Conservation (phyloP, 2,329 filamentous ascomycete species). For the Fusarium torreyae region DNA sequence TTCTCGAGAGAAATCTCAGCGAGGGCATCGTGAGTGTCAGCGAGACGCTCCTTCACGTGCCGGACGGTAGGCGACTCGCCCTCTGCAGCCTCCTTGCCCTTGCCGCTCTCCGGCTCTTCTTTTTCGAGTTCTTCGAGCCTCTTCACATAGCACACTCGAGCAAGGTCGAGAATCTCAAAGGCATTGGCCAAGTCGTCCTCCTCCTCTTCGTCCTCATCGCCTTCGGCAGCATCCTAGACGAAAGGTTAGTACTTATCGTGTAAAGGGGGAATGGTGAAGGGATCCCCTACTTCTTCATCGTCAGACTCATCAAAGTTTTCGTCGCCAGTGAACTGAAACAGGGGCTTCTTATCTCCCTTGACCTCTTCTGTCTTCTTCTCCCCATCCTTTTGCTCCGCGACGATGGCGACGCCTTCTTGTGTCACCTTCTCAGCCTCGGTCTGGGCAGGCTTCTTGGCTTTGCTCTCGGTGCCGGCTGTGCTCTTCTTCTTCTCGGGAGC, state of each 20-base stretch:
- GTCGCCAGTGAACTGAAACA: slow-evolving; percentile 94
- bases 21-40: slow-evolving; percentile 93
- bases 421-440: slow-evolving; percentile 60
- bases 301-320: slow-evolving; percentile 93
- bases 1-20: slow-evolving; percentile 98
- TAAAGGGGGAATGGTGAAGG: neutral
- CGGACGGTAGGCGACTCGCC: slow-evolving; percentile 61
- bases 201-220: slow-evolving; percentile 69
- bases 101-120: slow-evolving; percentile 55
- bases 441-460: slow-evolving; percentile 59
- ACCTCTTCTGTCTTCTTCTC: slow-evolving; percentile 58
- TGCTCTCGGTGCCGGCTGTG: slow-evolving; percentile 53
- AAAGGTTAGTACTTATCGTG: slow-evolving; percentile 22
- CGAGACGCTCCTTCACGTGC: slow-evolving; percentile 86
- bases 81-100: slow-evolving; percentile 60
- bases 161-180: slow-evolving; percentile 87
- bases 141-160: slow-evolving; percentile 76
- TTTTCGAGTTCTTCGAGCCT: slow-evolving; percentile 61
- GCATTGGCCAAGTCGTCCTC: slow-evolving; percentile 83
- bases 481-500: slow-evolving; percentile 65
- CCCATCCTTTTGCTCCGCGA: slow-evolving; percentile 62
- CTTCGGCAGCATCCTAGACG: slow-evolving; percentile 54
- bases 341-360: slow-evolving; percentile 74
- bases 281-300: slow-evolving; percentile 70
- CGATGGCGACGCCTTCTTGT: slow-evolving; percentile 63